These are phyloP conservation scores for Sclerotinia trifoliorum DNA, from an alignment of 2,329 filamentous ascomycete genomes.

Conservation along the genomic window DNA sequence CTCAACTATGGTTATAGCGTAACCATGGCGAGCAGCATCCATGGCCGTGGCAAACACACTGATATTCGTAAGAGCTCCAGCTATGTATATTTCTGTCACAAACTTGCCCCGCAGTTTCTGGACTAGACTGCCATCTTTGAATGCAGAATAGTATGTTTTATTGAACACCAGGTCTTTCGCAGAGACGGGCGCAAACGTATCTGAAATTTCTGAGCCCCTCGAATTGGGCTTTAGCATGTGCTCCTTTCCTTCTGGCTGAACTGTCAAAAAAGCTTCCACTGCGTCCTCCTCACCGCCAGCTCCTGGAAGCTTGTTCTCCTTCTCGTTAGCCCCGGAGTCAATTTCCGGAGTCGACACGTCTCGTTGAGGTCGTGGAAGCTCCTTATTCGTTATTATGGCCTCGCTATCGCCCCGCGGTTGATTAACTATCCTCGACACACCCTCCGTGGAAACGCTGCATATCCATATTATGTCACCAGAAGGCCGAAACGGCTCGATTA, in stretches of 20 bases:
- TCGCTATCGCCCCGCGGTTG: conserved; percentile 43
- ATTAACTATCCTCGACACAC: conserved; percentile 55
- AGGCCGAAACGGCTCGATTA: conserved; percentile 72
- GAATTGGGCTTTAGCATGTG: conserved; percentile 44
- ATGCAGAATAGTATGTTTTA: conserved; percentile 87
- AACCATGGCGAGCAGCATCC: conserved; percentile 84
- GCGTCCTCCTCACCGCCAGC: conserved; percentile 21
- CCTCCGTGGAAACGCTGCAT: conserved; percentile 65
- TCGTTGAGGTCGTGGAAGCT: conserved; percentile 26
- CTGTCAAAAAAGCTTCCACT: conserved; percentile 36
- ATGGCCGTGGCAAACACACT: conserved; percentile 89
- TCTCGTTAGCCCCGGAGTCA: conserved; percentile 22
- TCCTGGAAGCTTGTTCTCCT: conserved; percentile 21
- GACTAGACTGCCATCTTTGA: conserved; percentile 71
- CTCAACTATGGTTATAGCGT: conserved; percentile 81
- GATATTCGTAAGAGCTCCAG: conserved; percentile 81
- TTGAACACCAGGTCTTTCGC: conserved; percentile 49
- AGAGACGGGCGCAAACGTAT: conserved; percentile 13
- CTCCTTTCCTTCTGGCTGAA: conserved; percentile 34
- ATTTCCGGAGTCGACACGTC: conserved; percentile 15
- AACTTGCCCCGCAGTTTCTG: conserved; percentile 78
- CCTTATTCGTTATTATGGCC: conserved; percentile 38
- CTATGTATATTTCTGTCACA: conserved; percentile 85
- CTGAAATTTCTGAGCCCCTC: conserved; percentile 16
- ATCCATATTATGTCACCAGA: conserved; percentile 81